Evolutionary conservation across 345 rosid species (phyloP), one percentile per base, ranked within the genome.

Genomic region (Ceriops zippeliana): DNA sequence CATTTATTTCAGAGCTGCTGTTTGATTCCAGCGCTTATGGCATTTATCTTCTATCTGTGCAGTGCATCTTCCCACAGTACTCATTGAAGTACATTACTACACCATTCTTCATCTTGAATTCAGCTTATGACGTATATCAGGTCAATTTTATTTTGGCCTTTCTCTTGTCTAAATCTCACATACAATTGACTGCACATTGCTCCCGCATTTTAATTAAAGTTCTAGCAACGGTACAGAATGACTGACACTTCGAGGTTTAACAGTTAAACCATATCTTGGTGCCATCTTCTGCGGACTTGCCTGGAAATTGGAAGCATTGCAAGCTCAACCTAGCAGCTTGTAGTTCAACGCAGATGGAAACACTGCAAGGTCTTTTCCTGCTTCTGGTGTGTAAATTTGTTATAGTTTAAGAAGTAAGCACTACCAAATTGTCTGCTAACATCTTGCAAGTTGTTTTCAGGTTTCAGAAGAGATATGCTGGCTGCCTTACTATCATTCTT

Each of bases 31-130:
- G 15, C 69, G 42, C 49, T 63, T 32, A 61, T 62, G 60, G n/a
- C 52, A 28, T 42, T 20, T 68, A 21, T 53, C 61, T 66, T 65
- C 64, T 37, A 6, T 46, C 72, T 67, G 53, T 81, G 85, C 83
- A 95, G 99, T 95, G 99, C 70, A 78, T 95, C 58, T 95, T 91
- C 77, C 97, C 99, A 16, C 99, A 95, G 69, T 83, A 90, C 56
- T 76, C 76, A 35, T 70, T 91, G 71, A 77, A 78, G n/a, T 85
- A 83, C 77, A 91, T 95, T 53, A 73, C 63, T 46, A 86, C 90
- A 27, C 96, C 97, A 15, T 75, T 82, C 76, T 95, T 95, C 77
- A 82, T 95, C 79, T 70, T 95, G 79, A 95, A 95, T 76, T 73
- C 99, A 56, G 99, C 96, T 53, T 91, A 95, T 63, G 97, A 95